phyloP scores from a whole-genome alignment of 2,329 filamentous ascomycete species.

The Xylariaceae sp. region DNA sequence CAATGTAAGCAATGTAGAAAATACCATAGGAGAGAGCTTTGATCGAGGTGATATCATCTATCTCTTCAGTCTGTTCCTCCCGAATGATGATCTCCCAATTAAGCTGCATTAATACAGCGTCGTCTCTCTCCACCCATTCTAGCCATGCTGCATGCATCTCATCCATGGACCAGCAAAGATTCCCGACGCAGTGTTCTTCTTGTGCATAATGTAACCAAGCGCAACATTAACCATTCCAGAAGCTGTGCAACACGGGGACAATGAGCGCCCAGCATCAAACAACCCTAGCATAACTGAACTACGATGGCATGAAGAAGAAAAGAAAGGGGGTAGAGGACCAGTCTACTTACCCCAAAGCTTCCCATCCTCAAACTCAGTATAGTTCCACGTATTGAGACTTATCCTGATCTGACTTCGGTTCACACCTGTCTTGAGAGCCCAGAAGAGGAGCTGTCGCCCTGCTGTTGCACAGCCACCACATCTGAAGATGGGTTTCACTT shows the following conservation, averaged over 20 bases:
- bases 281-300: too few species aligned
- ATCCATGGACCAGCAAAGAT: slow-evolving; percentile 4
- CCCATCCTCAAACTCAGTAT: slow-evolving; percentile 6
- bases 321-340: neutral
- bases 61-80: neutral
- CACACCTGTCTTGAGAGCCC: slow-evolving; percentile 9
- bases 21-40: too few species aligned
- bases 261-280: too few species aligned
- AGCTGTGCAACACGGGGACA: too few species aligned
- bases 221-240: slow-evolving; percentile 7
- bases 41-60: neutral
- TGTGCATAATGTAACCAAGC: neutral
- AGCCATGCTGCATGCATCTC: slow-evolving; percentile 7
- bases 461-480: slow-evolving; percentile 5
- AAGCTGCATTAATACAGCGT: slow-evolving; percentile 5
- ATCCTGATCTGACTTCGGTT: slow-evolving; percentile 8
- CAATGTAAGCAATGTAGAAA: too few species aligned
- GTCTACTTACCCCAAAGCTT: slow-evolving; percentile 8
- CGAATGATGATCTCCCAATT: slow-evolving; percentile 9
- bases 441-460: slow-evolving; percentile 10
- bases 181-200: slow-evolving; percentile 3
- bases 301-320: too few species aligned
- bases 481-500: slow-evolving; percentile 5
- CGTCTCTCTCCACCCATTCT: slow-evolving; percentile 8
- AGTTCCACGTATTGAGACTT: slow-evolving; percentile 10